Base-by-base conservation (phyloP, 2,329 filamentous ascomycete genomes). In the Ophiostoma australiae region DNA sequence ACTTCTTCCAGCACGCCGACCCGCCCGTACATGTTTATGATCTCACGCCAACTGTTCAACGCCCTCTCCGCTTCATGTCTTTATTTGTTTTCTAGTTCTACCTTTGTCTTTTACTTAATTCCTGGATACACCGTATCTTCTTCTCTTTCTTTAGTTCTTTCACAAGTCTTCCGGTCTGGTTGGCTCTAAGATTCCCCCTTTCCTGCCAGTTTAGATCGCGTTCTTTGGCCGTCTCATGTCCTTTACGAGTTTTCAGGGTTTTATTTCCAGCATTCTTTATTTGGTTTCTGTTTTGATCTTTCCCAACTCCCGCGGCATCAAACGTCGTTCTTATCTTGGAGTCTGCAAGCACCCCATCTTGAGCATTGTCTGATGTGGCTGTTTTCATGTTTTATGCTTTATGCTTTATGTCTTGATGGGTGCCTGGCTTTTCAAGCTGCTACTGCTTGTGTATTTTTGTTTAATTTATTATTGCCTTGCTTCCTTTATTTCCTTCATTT, bases 111-210 rank as follows among this genome's bases (percentile, higher is more conserved):
- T 33, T 63, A 63, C 4, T 58, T 63, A 33, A 33, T 63, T 63
- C 13, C 27, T 6, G 58, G 58, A 23, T 17, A 63, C 23, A 10
- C 11, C 8, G 23, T 23, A 7, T 37, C 39, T 67, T 67, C 8
- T 37, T 41, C 27, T 65, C 33, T n/a, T 67, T 67, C 11, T 67
- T 41, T 23, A 31, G 48, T 67, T 67, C 66, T 67, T 39, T 48
- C 20, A 27, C 66, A 27, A 48, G 37, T 27, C 67, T 33, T 33
- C 27, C 67, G 20, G 31, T 27, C 44, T 68, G 68, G 68, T 33
- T 20, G 66, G n/a, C 66, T 23, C 20, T 39, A 33, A 44, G 71
- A 70, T 72, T 72, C 71, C 71, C 70, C 70, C 66, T 48, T 72
- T 66, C 23, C 33, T 72, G 70, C 68, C 35, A 61, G n/a, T 67